A percentile compares a stretch with the other conserved stretches of the same genome.
phyloP scores from a whole-genome alignment of 225 moss, liverwort and hornwort species.

The Bryoerythrophyllum caledonicum region DNA sequence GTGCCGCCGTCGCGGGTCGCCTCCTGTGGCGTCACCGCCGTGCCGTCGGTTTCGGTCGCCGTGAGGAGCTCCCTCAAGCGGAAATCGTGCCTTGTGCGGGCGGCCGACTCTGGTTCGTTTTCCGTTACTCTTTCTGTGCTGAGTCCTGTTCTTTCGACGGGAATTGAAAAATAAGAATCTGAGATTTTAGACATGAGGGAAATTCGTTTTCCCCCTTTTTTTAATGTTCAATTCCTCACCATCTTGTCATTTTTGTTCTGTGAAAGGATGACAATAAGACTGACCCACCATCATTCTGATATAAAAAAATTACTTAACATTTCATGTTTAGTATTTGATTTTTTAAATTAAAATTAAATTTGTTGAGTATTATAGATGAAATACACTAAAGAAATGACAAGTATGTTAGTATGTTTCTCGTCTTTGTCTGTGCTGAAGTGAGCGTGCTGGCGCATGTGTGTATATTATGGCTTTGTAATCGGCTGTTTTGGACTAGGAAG shows the following conservation, averaged over 20 bases:
- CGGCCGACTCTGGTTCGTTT: slow-evolving; percentile 41
- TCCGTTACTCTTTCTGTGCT: not conserved
- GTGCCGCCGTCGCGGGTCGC: slow-evolving; percentile 12
- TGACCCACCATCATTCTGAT: too few species aligned
- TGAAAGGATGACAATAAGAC: too few species aligned
- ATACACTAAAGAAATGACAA: too few species aligned
- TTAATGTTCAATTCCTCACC: not conserved
- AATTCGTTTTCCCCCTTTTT: not conserved
- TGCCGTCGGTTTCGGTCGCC: slow-evolving; percentile 24
- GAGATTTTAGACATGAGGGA: not conserved
- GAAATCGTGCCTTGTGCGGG: slow-evolving; percentile 28
- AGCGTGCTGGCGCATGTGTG: not conserved
- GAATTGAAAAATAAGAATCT: not conserved
- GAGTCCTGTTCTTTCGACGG: not conserved
- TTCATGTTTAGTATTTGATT: too few species aligned
- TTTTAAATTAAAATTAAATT: too few species aligned
- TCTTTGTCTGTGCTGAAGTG: not conserved
- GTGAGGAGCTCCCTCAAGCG: slow-evolving; percentile 20
- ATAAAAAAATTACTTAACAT: too few species aligned
- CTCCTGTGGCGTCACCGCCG: slow-evolving; percentile 13
- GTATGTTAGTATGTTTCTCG: not conserved
- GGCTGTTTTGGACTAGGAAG: not conserved
- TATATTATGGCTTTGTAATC: not conserved
- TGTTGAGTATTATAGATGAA: too few species aligned
- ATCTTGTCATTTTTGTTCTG: not conserved